Evolutionary conservation across 495 filamentous ascomycete genomes (phyloP).

Genomic region (Xylaria telfairii): DNA sequence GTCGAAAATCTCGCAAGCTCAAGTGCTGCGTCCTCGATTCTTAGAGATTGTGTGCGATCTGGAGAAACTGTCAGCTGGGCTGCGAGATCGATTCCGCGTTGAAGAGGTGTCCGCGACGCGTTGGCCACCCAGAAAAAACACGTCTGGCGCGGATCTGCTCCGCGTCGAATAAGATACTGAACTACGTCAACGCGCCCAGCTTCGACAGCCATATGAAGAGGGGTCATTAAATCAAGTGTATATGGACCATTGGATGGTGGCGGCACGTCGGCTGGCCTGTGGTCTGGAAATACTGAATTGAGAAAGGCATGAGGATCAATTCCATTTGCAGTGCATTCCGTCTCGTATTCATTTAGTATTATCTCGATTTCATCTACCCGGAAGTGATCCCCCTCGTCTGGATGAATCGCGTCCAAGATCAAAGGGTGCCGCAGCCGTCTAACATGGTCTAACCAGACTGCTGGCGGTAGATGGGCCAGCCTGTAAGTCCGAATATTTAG

Average conservation of each 20-base stretch:
- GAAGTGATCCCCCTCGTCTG: neutral
- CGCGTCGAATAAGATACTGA: neutral
- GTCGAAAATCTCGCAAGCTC: neutral
- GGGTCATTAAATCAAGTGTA: neutral
- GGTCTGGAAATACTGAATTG: neutral
- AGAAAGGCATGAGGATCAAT: neutral
- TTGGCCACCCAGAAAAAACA: neutral
- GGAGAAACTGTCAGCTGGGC: too few relatives aligned
- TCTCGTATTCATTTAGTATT: neutral
- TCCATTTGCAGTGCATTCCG: neutral
- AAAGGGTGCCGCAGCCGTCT: neutral
- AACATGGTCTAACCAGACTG: neutral
- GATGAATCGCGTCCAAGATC: neutral
- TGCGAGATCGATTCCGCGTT: neutral
- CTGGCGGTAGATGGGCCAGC: neutral
- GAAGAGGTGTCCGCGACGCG: neutral
- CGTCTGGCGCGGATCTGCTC: neutral
- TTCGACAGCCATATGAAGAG: neutral
- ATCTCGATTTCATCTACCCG: neutral
- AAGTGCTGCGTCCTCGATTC: neutral
- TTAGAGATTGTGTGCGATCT: too few relatives aligned
- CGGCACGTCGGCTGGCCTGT: neutral
- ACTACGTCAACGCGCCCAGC: neutral
- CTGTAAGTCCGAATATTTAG: conserved; percentile 1
- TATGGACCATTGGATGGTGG: neutral